Evolutionary conservation across 352 stramenopile species (phyloP).

Genomic region (Globisporangium uncinulatum): DNA sequence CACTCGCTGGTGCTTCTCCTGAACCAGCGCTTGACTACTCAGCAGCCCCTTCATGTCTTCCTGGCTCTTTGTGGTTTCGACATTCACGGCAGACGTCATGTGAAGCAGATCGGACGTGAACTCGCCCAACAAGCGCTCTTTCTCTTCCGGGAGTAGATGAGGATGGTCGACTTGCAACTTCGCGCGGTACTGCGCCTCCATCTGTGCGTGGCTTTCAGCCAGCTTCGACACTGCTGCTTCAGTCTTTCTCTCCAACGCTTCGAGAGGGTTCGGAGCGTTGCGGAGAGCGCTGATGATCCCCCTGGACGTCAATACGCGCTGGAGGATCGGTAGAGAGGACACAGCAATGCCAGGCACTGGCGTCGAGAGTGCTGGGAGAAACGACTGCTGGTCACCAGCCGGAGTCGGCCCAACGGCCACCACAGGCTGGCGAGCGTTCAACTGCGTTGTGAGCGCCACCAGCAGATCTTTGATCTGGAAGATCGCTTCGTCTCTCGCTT

Average conservation of each 20-base stretch:
- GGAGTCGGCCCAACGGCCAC: no score
- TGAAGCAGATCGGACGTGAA: conserved; percentile 42
- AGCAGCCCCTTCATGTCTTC: conserved; percentile 34
- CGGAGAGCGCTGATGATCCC: neutral
- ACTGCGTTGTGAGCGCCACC: conserved; percentile 24
- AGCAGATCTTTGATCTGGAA: conserved; percentile 60
- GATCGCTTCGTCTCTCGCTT: conserved; percentile 32
- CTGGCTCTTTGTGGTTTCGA: conserved; percentile 43
- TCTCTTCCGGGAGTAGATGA: conserved; percentile 37
- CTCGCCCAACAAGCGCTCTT: conserved; percentile 41
- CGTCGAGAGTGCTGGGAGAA: no score
- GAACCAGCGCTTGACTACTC: conserved; percentile 20
- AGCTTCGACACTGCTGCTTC: conserved; percentile 5
- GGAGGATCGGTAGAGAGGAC: no score
- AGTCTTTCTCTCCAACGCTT: conserved; percentile 2
- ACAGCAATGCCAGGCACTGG: no score
- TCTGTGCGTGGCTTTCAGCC: conserved; percentile 18
- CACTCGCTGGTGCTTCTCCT: conserved; percentile 18
- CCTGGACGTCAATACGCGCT: neutral
- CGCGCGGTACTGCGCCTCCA: conserved; percentile 32
- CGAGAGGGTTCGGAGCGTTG: neutral
- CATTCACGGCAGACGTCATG: conserved; percentile 35
- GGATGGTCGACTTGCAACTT: conserved; percentile 37
- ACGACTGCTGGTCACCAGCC: no score
- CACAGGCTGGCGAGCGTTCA: conserved; percentile 6